Evolutionary conservation across 2,329 filamentous ascomycete genomes (phyloP), one percentile per base, ranked within the genome.

Genomic region (Blastomyces percursus): DNA sequence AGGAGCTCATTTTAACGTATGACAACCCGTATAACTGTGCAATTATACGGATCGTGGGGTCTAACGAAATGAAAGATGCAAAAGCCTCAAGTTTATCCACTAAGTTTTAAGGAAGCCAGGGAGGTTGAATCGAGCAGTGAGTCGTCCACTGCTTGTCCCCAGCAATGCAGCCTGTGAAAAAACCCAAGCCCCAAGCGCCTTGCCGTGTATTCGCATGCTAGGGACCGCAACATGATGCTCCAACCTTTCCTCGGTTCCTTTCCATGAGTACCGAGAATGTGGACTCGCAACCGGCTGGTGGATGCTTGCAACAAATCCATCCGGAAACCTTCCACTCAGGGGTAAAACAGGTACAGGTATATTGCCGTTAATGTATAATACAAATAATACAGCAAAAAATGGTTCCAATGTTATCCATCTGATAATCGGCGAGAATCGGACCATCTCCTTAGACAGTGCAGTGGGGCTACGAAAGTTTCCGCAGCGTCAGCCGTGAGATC

Each of bases 1-100:
- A 46, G n/a, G 60, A 40, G 24, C 60, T 21, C 65, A 66, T 66
- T 40, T 32, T 60, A 44, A 4, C 16, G 21, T 16, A 16, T 38
- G 54, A 24, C 19, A 57, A 27, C 52, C 32, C 12, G 40, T 58
- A n/a, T 19, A 58, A 32, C 19, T 57, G 9, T 57, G 21, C 54
- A 57, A 42, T 7, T 44, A 30, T 4, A 44, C 21, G 30, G 38
- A 44, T 21, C 21, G 54, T 30, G 30, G 55, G 11, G 24, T 24
- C 1, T 27, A 35, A 40, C 24, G 32, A 11, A 38, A 30, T 19
- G n/a, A 19, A 27, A 21, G 30, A 46, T 27, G 35, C 38, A 44
- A 44, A 11, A 24, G 38, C 12, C n/a, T 40, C 21, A 27, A 19
- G 30, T 12, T 38, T n/a, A 52, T 30, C 27, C 14, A 52, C 32